Conservation (phyloP, 495 filamentous ascomycete species). For the Glarea lozoyensis region DNA sequence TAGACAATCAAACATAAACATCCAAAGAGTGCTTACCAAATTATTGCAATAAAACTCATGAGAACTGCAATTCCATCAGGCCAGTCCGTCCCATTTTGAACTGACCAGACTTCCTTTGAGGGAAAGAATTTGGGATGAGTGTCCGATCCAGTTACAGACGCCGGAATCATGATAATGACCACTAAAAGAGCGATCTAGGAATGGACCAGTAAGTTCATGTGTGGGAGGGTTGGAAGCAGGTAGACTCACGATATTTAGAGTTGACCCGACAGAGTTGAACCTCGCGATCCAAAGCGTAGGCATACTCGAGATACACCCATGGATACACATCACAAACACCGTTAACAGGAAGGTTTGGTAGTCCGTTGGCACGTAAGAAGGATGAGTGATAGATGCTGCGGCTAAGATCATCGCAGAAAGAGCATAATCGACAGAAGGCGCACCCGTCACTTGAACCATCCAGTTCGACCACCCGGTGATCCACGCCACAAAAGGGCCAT, state of each 20-base stretch:
- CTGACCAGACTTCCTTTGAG: slow-evolving; percentile 57
- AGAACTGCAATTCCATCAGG: slow-evolving; percentile 62
- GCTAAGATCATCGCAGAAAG: slow-evolving; percentile 67
- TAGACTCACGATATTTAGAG: slow-evolving; percentile 75
- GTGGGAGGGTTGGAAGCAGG: too few relatives aligned
- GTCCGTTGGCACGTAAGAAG: slow-evolving; percentile 50
- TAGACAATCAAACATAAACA: too few relatives aligned
- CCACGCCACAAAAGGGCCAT: slow-evolving; percentile 68
- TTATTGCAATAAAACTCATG: slow-evolving; percentile 67
- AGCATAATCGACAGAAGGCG: slow-evolving; percentile 47
- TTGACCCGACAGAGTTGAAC: slow-evolving; percentile 69
- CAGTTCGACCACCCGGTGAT: slow-evolving; percentile 71
- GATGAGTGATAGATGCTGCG: slow-evolving; percentile 58
- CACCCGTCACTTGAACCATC: slow-evolving; percentile 60
- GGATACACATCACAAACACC: slow-evolving; percentile 59
- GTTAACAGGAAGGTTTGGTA: slow-evolving; percentile 70
- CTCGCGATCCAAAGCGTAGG: slow-evolving; percentile 65
- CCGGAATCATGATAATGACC: slow-evolving; percentile 63
- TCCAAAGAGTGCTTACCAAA: slow-evolving; percentile 41
- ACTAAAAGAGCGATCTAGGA: slow-evolving; percentile 54
- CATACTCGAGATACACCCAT: slow-evolving; percentile 63
- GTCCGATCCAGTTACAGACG: slow-evolving; percentile 34
- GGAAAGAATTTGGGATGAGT: slow-evolving; percentile 52
- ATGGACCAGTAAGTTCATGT: too few relatives aligned
- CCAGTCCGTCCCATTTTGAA: slow-evolving; percentile 61